phyloP scores from a whole-genome alignment of 441 rosid species.

The Breynia disticha region DNA sequence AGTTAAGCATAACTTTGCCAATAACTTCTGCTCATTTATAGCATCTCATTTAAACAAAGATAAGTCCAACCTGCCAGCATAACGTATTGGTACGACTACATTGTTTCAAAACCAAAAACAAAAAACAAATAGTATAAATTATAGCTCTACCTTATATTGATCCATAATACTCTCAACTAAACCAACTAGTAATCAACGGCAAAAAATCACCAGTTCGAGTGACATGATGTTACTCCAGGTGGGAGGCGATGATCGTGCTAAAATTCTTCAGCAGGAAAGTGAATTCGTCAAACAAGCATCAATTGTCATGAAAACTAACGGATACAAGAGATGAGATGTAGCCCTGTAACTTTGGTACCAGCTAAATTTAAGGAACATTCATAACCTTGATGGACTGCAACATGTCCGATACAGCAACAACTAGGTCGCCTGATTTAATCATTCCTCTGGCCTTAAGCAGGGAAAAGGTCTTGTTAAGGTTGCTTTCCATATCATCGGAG shows the following conservation, averaged over 20 bases:
- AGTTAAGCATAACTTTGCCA: no score
- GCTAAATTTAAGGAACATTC: constrained; percentile 51
- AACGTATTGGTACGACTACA: no score
- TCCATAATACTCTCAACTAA: constrained; percentile 1
- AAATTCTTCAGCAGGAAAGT: constrained; percentile 17
- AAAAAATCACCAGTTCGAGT: neutral
- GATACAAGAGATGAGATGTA: constrained; percentile 5
- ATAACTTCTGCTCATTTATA: no score
- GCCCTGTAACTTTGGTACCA: neutral
- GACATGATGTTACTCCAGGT: neutral
- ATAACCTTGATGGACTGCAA: constrained; percentile 92
- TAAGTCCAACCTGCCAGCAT: no score
- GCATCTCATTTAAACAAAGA: no score
- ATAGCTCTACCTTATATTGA: constrained; percentile 8
- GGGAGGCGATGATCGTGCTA: constrained; percentile 1
- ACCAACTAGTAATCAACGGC: constrained; percentile 6
- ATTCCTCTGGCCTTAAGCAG: constrained; percentile 90
- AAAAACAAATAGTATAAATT: no score
- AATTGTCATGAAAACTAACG: constrained; percentile 1
- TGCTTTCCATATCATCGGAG: constrained; percentile 88
- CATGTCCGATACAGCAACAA: constrained; percentile 90
- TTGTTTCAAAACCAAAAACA: no score
- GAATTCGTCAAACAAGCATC: constrained; percentile 8
- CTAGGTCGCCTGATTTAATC: constrained; percentile 96
- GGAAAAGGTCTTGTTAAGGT: constrained; percentile 84